phyloP scores from a whole-genome alignment of 2,329 filamentous ascomycete species.

The Cladosporium sp. region DNA sequence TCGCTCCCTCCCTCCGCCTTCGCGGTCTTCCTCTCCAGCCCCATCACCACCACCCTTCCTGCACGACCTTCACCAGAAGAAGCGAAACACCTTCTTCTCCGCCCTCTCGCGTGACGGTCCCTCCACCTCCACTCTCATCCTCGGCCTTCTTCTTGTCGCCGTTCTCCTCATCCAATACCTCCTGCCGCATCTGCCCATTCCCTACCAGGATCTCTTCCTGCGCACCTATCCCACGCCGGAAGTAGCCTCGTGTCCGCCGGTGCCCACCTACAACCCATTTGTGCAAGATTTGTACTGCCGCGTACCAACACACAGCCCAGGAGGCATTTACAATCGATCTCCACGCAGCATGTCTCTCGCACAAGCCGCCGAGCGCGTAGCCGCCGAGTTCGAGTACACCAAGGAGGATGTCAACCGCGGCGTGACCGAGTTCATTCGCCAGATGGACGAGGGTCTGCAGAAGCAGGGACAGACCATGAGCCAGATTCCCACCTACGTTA shows the following conservation, averaged over 20 bases:
- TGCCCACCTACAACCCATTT: conserved; percentile 37
- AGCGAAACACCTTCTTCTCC: conserved; percentile 9
- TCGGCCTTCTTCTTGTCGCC: conserved; percentile 28
- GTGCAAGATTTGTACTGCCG: conserved; percentile 40
- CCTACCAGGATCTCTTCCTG: conserved; percentile 27
- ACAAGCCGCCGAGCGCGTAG: conserved; percentile 76
- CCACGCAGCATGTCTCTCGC: conserved; percentile 55
- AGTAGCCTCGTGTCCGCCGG: conserved; percentile 34
- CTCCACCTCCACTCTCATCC: conserved; percentile 26
- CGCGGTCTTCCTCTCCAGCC: conserved; percentile 19
- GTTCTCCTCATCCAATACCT: conserved; percentile 31
- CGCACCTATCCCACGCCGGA: conserved; percentile 25
- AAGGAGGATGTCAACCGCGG: conserved; percentile 76
- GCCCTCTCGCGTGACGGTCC: conserved; percentile 21
- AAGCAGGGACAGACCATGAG: conserved; percentile 79
- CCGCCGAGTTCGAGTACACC: conserved; percentile 81
- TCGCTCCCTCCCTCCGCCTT: conserved; percentile 19
- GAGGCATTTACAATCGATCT: conserved; percentile 33
- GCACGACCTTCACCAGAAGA: conserved; percentile 15
- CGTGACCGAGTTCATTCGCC: conserved; percentile 80
- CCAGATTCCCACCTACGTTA: conserved; percentile 97
- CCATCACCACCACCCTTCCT: conserved; percentile 20
- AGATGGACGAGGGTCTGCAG: conserved; percentile 86
- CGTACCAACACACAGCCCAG: conserved; percentile 33
- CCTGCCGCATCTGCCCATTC: conserved; percentile 27